phyloP scores from a whole-genome alignment of 345 rosid species.

The Citrus inodora region DNA sequence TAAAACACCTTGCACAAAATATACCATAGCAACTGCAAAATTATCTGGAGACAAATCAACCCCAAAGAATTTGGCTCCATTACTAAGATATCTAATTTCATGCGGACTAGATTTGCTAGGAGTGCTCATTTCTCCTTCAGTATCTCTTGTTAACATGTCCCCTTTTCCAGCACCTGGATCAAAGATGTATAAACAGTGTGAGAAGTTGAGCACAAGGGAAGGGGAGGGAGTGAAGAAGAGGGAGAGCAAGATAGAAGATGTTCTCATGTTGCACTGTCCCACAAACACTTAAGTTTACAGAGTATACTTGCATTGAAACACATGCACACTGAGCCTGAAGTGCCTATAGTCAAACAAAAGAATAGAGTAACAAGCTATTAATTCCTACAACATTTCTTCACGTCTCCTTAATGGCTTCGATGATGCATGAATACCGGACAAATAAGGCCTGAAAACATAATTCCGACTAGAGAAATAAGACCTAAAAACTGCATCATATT shows the following conservation, averaged over 20 bases:
- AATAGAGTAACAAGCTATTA: not conserved
- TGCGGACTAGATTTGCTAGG: conserved; percentile 28
- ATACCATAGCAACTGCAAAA: conserved; percentile 93
- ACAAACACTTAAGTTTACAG: not conserved
- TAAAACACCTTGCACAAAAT: conserved; percentile 98
- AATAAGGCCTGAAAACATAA: not conserved
- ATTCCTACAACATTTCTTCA: not conserved
- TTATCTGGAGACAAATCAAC: conserved; percentile 91
- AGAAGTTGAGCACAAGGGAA: not conserved
- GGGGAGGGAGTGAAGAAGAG: not conserved
- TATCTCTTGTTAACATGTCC: conserved; percentile 39
- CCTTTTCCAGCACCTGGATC: conserved; percentile 50
- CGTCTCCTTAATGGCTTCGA: not conserved
- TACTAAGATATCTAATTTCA: conserved; percentile 33
- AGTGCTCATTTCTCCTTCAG: conserved; percentile 34
- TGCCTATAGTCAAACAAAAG: not conserved
- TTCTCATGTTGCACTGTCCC: not conserved
- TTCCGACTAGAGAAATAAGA: not conserved
- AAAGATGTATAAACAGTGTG: not conserved
- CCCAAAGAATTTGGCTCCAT: conserved; percentile 47
- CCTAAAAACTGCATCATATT: not conserved
- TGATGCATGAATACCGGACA: not conserved
- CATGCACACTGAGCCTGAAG: not conserved
- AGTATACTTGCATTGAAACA: not conserved
- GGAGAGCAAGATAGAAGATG: not conserved